These are phyloP conservation scores for Polygonum aviculare DNA, from an alignment of 148 eudicot genomes.

Conservation along the genomic window DNA sequence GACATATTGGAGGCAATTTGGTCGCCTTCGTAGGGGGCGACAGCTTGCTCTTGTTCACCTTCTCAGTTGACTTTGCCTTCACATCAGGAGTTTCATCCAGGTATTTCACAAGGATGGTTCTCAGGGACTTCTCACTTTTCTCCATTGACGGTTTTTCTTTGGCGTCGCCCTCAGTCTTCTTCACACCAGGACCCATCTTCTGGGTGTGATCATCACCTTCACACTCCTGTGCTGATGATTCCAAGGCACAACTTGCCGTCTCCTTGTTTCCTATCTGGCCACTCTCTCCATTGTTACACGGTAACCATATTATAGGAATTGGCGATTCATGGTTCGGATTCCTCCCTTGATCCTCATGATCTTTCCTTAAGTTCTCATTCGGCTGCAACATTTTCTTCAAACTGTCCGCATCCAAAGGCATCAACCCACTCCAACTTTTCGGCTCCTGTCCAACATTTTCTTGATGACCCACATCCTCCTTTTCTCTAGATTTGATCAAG, in stretches of 20 bases:
- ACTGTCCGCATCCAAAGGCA: constrained; percentile 3
- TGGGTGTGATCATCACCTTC: constrained; percentile 9
- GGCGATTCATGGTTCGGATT: constrained; percentile 21
- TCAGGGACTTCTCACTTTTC: constrained; percentile 12
- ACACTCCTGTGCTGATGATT: background rate
- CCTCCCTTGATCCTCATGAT: background rate
- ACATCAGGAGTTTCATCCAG: constrained; percentile 22
- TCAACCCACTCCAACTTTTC: background rate
- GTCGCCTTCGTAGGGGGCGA: constrained; percentile 34
- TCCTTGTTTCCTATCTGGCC: constrained; percentile 5
- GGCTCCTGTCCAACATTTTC: background rate
- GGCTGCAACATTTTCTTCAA: constrained; percentile 1
- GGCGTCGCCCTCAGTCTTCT: constrained; percentile 4
- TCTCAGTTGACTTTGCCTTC: constrained; percentile 15
- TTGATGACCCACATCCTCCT: background rate
- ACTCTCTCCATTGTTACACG: constrained; percentile 23
- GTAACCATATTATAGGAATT: constrained; percentile 52
- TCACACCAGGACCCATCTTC: constrained; percentile 9
- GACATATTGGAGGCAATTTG: constrained; percentile 60
- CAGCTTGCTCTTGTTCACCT: constrained; percentile 12
- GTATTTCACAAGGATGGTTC: constrained; percentile 47
- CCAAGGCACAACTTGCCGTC: background rate
- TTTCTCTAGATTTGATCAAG: background rate
- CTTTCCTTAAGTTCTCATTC: background rate
- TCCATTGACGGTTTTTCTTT: constrained; percentile 5